Conservation (phyloP, 2,329 filamentous ascomycete species). For the Ophiostoma montium region DNA sequence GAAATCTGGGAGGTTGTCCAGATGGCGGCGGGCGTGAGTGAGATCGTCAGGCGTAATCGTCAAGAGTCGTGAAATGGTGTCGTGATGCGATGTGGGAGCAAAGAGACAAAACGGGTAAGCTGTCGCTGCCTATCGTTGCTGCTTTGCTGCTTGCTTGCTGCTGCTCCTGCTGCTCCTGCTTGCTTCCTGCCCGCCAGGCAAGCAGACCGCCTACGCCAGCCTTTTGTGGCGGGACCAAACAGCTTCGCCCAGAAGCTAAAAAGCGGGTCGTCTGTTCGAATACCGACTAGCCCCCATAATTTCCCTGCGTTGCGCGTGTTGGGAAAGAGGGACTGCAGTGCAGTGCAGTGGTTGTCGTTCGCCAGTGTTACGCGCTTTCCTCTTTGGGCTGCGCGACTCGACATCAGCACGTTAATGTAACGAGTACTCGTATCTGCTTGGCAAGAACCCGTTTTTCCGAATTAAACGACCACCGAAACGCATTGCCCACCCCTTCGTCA, state of each 20-base stretch:
- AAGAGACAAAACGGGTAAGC: constrained; percentile 3
- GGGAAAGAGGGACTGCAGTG: background rate
- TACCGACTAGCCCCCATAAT: background rate
- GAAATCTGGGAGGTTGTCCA: background rate
- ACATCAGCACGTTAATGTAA: no score
- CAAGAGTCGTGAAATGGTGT: background rate
- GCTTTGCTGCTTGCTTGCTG: no score
- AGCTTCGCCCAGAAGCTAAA: constrained; percentile 3
- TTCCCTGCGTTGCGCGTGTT: background rate
- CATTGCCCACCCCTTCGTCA: background rate
- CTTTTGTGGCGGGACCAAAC: no score
- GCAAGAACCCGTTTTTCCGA: no score
- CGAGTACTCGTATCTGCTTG: no score
- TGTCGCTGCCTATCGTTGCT: constrained; percentile 4
- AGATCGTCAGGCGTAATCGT: no score
- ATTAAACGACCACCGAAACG: no score
- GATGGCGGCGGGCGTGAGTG: background rate
- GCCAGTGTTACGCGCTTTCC: constrained; percentile 11
- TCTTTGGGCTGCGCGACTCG: constrained; percentile 6
- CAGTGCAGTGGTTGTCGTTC: background rate
- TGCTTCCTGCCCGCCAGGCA: constrained; percentile 15
- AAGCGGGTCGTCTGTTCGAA: constrained; percentile 1
- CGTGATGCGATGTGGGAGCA: constrained; percentile 5
- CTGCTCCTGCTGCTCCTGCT: background rate
- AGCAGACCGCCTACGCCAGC: constrained; percentile 17